A percentile compares a stretch with the other conserved stretches of the same genome.
Evolutionary conservation across 306 rosid genomes (phyloP).

Genomic region (Mucuna pruriens): DNA sequence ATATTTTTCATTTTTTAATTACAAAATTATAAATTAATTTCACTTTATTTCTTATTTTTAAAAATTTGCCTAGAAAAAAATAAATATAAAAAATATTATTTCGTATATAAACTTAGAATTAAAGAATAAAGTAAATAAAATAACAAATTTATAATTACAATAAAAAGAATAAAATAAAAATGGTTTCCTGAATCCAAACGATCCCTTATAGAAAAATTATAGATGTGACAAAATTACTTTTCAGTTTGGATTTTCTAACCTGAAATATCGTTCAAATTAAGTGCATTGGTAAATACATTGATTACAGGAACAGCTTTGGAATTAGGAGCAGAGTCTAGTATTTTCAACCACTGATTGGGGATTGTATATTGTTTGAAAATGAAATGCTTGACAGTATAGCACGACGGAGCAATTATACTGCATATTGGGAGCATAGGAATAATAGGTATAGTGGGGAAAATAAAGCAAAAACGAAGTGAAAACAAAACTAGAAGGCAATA

Average conservation of each 20-base stretch:
- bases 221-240: no score
- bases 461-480: background rate
- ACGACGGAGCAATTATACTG: background rate
- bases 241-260: background rate
- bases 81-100: no score
- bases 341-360: background rate
- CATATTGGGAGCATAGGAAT: constrained; percentile 19
- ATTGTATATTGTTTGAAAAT: background rate
- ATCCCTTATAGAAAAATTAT: no score
- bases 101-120: no score
- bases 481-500: constrained; percentile 17
- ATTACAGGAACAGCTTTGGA: background rate
- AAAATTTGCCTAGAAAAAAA: no score
- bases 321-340: background rate
- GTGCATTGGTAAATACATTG: background rate
- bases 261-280: background rate
- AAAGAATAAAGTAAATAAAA: no score
- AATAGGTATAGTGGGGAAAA: constrained; percentile 26
- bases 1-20: no score
- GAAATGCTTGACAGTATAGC: background rate
- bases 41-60: no score
- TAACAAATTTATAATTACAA: no score
- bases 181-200: no score
- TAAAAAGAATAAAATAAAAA: no score
- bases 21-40: no score